Evolutionary conservation across 805 yeast genomes (phyloP).

Genomic region (Yarrowia sp.): DNA sequence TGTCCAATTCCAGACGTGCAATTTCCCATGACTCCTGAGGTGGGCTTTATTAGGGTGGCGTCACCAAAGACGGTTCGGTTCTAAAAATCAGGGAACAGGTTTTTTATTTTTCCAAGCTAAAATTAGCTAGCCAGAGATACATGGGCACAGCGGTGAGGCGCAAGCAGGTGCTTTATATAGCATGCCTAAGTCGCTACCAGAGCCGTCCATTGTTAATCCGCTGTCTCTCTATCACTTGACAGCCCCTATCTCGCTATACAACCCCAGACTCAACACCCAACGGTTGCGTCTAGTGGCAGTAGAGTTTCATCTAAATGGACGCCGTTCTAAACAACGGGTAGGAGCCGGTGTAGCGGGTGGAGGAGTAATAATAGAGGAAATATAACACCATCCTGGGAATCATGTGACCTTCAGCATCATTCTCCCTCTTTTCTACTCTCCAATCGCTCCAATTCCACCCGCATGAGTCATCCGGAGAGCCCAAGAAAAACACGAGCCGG

Average conservation of each 20-base stretch:
- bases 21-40: neutral
- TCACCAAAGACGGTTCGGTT: too few relatives aligned
- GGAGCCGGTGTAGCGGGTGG: neutral
- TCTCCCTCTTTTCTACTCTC: too few relatives aligned
- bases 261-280: constrained; percentile 22
- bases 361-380: too few relatives aligned
- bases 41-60: neutral
- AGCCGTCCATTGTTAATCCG: neutral
- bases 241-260: neutral
- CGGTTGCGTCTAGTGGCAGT: constrained; percentile 9
- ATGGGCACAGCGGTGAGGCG: neutral
- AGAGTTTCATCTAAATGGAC: constrained; percentile 6
- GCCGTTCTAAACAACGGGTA: neutral
- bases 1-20: neutral
- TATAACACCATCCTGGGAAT: too few relatives aligned
- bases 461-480: neutral
- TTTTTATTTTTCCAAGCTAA: neutral
- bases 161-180: neutral
- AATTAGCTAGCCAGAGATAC: neutral
- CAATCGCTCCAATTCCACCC: neutral
- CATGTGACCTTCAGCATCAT: too few relatives aligned
- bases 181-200: neutral
- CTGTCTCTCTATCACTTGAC: neutral
- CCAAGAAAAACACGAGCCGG: neutral
- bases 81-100: neutral